A percentile compares a stretch with the other conserved stretches of the same genome.
phyloP scores from a whole-genome alignment of 139 green algal species.

The Asterochloris sp. region DNA sequence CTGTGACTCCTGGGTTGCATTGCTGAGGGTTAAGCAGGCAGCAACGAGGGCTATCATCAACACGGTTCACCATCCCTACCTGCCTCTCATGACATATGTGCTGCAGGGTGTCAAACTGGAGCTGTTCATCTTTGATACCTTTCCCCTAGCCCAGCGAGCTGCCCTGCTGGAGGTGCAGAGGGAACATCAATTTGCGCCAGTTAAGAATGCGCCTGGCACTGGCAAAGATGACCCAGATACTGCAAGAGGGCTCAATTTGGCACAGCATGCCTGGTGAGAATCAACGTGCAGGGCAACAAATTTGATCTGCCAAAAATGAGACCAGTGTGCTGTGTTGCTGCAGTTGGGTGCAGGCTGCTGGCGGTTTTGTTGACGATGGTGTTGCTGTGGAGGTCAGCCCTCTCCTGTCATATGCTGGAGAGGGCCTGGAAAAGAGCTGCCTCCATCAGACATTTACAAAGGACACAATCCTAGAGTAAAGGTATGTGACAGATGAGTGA shows the following conservation, averaged over 20 bases:
- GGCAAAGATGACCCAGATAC: constrained; percentile 79
- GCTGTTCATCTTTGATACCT: constrained; percentile 97
- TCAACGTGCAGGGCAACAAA: not conserved
- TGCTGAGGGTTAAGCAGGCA: too few species aligned
- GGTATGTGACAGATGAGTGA: too few species aligned
- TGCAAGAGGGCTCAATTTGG: constrained; percentile 65
- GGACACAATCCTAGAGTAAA: too few species aligned
- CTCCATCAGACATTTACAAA: not conserved
- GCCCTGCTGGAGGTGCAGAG: constrained; percentile 63
- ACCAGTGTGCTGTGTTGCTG: not conserved
- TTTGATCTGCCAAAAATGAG: not conserved
- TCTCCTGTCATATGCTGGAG: constrained; percentile 69
- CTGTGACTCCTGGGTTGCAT: too few species aligned
- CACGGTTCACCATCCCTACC: too few species aligned
- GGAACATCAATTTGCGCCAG: constrained; percentile 79
- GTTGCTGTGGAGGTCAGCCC: constrained; percentile 71
- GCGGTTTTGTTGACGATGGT: constrained; percentile 29
- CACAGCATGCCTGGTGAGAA: constrained; percentile 54
- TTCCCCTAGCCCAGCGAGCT: constrained; percentile 51
- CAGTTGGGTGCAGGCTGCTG: constrained; percentile 45
- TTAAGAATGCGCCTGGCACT: constrained; percentile 81
- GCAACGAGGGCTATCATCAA: too few species aligned
- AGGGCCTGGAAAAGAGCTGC: constrained; percentile 48
- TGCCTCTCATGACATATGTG: too few species aligned
- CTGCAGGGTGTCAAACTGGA: constrained; percentile 89